Base-by-base conservation (phyloP, 225 moss, liverwort and hornwort genomes). In the Physcomitrium patens region DNA sequence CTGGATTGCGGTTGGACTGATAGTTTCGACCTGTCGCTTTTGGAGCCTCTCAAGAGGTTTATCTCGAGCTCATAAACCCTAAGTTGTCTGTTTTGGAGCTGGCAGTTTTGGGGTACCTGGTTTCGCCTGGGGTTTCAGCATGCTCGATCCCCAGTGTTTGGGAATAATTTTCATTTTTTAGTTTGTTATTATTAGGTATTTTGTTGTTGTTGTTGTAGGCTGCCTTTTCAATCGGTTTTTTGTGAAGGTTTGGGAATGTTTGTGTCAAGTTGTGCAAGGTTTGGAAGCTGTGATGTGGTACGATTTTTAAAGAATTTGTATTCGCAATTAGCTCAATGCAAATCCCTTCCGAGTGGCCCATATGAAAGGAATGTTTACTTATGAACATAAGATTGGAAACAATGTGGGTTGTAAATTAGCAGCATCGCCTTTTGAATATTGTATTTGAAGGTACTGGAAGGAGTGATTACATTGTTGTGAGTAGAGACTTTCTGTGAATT, bases 1-100 rank as follows among this genome's bases (percentile, higher is more conserved):
- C 84, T 99, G 56, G 99, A 99, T 76, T 99, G 95, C 54, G 99
- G 99, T 61, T 99, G 99, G 99, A 95, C 99, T 10, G 99, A 99
- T 71, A 86, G 87, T 48, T 99, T 99, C 56, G 93, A 99, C 78
- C 81, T 91, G 20, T 65, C 85, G 28, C 93, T 91, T 69, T 89
- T 99, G 67, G 83, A 99, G 80, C 93, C 94, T 24, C 90, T 99
- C 3, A 93, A 86, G 70, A 94, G 92, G 94, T 93, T 64, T 44
- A 10, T 27, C 46, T 16, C 28, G 3, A 50, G 16, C 64, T 49
- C 56, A 7, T 76, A 27, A 79, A 76, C 61, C 82, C 81, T 79
- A 68, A 55, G 42, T 51, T 26, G 31, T 20, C 9, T 5, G 4
- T 24, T 44, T 43, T 44, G 42, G 28, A 16, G 18, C 23, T 58